Evolutionary conservation across 202 grass and related monocot species (phyloP).

Genomic region (Musa balbisiana): DNA sequence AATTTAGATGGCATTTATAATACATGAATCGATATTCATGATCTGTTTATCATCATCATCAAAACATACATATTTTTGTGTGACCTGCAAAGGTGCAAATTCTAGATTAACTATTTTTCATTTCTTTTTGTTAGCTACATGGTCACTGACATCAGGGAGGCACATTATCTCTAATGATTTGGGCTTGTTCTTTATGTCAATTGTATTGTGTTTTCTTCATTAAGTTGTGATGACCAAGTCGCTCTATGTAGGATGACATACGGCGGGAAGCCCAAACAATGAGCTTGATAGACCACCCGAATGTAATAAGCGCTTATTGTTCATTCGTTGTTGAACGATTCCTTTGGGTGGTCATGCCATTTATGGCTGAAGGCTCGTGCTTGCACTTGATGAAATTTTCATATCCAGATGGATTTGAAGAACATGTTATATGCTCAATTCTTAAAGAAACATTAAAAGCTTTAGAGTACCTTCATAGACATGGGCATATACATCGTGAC

Average conservation of each 20-base stretch:
- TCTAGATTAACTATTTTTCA: neutral
- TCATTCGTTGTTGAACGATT: constrained; percentile 76
- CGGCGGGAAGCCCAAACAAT: constrained; percentile 91
- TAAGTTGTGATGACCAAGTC: neutral
- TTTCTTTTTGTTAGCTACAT: neutral
- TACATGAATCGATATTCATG: neutral
- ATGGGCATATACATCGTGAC: constrained; percentile 97
- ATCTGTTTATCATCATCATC: neutral
- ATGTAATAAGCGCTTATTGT: constrained; percentile 83
- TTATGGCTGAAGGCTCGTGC: constrained; percentile 93
- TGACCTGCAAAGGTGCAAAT: neutral
- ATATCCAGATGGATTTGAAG: constrained; percentile 88
- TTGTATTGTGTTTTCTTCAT: neutral
- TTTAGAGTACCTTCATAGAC: constrained; percentile 90
- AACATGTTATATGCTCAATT: constrained; percentile 81
- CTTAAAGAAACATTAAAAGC: constrained; percentile 97
- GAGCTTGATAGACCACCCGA: constrained; percentile 94
- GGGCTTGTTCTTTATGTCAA: neutral
- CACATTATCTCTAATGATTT: neutral
- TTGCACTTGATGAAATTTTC: constrained; percentile 97
- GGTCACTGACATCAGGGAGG: neutral
- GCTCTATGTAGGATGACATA: constrained; percentile 73
- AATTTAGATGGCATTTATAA: neutral
- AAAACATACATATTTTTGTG: neutral
- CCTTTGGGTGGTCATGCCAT: constrained; percentile 98